Conservation (phyloP, 805 yeast species). For the Nakazawaea sp. region DNA sequence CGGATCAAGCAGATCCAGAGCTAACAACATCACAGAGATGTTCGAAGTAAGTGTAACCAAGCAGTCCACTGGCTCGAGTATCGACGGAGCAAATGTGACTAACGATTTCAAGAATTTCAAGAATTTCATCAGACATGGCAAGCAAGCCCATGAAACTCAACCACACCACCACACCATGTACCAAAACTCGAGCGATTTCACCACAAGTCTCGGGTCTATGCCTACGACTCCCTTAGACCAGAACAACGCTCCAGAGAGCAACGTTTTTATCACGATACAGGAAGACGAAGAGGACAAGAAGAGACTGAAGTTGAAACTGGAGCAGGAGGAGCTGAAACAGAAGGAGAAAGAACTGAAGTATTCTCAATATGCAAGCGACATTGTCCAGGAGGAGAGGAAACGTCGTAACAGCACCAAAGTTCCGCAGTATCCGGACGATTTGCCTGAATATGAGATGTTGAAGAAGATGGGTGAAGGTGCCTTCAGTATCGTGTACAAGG, state of each 20-base stretch:
- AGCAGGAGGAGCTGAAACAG: slow-evolving; percentile 1
- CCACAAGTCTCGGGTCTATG: slow-evolving; percentile 1
- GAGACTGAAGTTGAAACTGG: not conserved
- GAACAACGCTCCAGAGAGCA: not conserved
- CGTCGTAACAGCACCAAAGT: slow-evolving; percentile 12
- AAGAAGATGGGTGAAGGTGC: slow-evolving; percentile 76
- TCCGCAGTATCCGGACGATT: slow-evolving; percentile 18
- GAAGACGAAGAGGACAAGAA: too few relatives aligned
- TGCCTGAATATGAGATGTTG: slow-evolving; percentile 18
- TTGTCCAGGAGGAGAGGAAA: slow-evolving; percentile 25
- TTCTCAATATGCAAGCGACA: slow-evolving; percentile 23
- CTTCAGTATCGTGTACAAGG: slow-evolving; percentile 78
- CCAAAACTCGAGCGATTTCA: slow-evolving; percentile 5
- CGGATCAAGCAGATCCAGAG: too few relatives aligned
- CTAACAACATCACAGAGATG: too few relatives aligned
- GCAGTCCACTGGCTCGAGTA: too few relatives aligned
- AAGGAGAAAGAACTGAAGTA: slow-evolving; percentile 20
- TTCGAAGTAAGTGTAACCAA: too few relatives aligned
- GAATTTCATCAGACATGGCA: slow-evolving; percentile 37
- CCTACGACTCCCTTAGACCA: slow-evolving; percentile 2
- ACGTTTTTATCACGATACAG: slow-evolving; percentile 1
- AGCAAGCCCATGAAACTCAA: slow-evolving; percentile 22
- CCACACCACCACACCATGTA: not conserved
- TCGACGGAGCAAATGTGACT: too few relatives aligned
- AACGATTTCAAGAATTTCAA: slow-evolving; percentile 26